Conservation (phyloP, 2,329 filamentous ascomycete genomes). For the Daldinia eschscholtzii region DNA sequence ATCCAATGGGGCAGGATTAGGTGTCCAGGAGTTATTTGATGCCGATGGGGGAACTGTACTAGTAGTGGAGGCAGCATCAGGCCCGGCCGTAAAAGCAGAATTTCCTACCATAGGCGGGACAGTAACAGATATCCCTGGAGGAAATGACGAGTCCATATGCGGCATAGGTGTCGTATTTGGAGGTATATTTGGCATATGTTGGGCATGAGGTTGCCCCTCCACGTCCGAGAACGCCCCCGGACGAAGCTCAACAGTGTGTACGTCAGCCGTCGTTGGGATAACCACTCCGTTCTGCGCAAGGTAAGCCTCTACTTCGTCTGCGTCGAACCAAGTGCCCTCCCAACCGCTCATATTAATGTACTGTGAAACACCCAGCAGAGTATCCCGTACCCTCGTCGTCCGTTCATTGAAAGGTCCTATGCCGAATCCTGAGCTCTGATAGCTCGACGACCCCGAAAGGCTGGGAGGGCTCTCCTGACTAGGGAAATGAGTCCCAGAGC, state of each 20-base stretch:
- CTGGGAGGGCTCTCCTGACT: conserved; percentile 48
- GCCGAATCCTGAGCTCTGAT: conserved; percentile 52
- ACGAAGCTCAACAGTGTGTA: conserved; percentile 70
- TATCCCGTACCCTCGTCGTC: conserved; percentile 58
- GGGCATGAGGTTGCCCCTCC: conserved; percentile 16
- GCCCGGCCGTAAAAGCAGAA: conserved; percentile 1
- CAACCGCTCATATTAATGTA: conserved; percentile 70
- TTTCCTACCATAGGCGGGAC: conserved; percentile 9
- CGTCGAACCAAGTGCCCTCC: conserved; percentile 81
- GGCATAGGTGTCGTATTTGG: conserved; percentile 10
- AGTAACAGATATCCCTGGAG: conserved; percentile 1
- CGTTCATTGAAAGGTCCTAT: conserved; percentile 63
- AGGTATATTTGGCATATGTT: conserved; percentile 29
- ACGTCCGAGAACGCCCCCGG: conserved; percentile 55
- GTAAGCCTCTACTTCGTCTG: conserved; percentile 81
- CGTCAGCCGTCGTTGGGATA: conserved; percentile 72
- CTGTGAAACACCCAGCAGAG: conserved; percentile 61
- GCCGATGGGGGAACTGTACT: neutral
- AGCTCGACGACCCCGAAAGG: conserved; percentile 44
- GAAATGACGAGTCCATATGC: conserved; percentile 12
- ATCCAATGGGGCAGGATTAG: conserved; percentile 22
- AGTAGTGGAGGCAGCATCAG: neutral
- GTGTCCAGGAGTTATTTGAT: conserved; percentile 15
- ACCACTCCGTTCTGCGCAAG: conserved; percentile 72
- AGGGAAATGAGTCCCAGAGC: conserved; percentile 74